Conservation (phyloP, 495 filamentous ascomycete genomes). For the Evernia prunastri region DNA sequence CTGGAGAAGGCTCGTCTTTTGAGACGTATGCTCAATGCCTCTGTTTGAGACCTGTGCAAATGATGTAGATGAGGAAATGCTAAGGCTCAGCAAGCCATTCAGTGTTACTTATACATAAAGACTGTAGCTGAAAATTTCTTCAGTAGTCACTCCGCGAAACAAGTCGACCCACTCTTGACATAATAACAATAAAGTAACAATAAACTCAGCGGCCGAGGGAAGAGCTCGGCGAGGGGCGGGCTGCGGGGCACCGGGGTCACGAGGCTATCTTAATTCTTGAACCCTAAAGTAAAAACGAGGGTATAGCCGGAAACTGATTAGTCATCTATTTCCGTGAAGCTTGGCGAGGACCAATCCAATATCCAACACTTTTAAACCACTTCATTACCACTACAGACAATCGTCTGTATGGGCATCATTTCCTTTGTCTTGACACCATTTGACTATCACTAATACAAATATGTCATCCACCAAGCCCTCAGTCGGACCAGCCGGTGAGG, state of each 20-base stretch:
- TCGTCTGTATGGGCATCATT: background rate
- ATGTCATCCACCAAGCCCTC: conserved; percentile 10
- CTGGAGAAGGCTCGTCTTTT: background rate
- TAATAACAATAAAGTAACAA: too few species aligned
- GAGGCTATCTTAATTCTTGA: too few species aligned
- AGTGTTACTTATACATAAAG: too few species aligned
- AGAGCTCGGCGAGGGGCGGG: too few species aligned
- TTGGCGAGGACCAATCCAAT: background rate
- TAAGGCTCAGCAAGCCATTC: conserved; percentile 7
- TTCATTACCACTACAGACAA: background rate
- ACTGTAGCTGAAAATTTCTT: background rate
- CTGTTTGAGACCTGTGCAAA: background rate
- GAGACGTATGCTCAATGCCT: background rate
- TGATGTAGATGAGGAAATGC: background rate
- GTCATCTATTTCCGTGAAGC: background rate
- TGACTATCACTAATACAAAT: background rate
- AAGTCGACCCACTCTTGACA: background rate
- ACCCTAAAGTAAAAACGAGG: too few species aligned
- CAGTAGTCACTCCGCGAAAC: background rate
- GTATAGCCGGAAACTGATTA: conserved; percentile 13
- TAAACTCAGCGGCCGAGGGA: too few species aligned
- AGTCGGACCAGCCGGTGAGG: background rate
- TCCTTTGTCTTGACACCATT: background rate
- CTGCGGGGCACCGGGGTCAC: too few species aligned
- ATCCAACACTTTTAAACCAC: background rate